Evolutionary conservation across 2,329 filamentous ascomycete genomes (phyloP).

Genomic region (Hypoxylon sp.): DNA sequence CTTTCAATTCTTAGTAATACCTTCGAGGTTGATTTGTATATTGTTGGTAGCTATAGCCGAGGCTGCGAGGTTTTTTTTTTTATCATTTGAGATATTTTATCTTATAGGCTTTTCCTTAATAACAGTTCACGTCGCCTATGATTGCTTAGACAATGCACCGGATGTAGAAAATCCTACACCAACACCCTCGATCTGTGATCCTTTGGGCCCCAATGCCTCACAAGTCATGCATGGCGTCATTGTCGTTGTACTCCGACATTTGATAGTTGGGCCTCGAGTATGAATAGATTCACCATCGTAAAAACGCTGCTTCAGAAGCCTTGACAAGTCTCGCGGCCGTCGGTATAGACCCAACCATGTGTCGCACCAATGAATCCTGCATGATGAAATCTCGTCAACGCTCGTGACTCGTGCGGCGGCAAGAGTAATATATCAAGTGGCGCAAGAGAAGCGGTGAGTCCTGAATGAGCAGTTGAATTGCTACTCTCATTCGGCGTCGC

Average conservation of each 20-base stretch:
- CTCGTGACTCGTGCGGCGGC: conserved; percentile 7
- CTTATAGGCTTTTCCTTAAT: neutral
- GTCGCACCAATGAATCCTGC: conserved; percentile 7
- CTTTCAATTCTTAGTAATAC: too few relatives aligned
- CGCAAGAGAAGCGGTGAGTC: conserved; percentile 31
- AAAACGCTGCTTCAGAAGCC: neutral
- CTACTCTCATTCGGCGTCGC: conserved; percentile 10
- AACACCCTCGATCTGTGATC: conserved; percentile 5
- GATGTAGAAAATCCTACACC: conserved; percentile 13
- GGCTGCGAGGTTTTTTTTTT: neutral
- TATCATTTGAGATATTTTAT: conserved; percentile 11
- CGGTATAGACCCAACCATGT: neutral
- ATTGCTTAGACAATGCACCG: neutral
- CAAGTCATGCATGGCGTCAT: conserved; percentile 12
- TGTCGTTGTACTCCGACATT: neutral
- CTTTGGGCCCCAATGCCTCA: conserved; percentile 14
- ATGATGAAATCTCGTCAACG: conserved; percentile 11
- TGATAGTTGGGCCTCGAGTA: conserved; percentile 3
- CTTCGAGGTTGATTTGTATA: neutral
- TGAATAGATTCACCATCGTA: neutral
- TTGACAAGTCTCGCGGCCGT: neutral
- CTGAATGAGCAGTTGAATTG: neutral
- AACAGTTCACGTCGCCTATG: neutral
- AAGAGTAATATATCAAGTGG: conserved; percentile 17
- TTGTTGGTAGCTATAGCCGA: neutral